Conservation (phyloP, 2,329 filamentous ascomycete species). For the Microdochium bolleyi region DNA sequence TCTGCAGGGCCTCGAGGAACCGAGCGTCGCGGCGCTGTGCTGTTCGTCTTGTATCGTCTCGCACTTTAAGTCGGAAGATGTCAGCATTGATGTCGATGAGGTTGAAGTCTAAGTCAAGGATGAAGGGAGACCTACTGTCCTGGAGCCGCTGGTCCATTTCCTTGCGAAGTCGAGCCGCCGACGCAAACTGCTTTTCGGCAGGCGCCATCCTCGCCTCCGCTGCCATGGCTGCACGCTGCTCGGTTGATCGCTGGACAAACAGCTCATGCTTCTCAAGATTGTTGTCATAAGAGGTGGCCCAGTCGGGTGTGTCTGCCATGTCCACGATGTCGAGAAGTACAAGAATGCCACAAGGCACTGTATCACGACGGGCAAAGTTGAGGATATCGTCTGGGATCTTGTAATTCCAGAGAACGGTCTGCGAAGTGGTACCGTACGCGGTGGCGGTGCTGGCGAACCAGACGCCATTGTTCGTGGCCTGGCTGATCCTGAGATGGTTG, state of each 20-base stretch:
- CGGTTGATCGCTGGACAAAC: constrained; percentile 24
- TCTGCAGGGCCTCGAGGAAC: constrained; percentile 41
- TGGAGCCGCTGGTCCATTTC: constrained; percentile 36
- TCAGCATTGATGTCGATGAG: neutral
- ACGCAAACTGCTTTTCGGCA: constrained; percentile 30
- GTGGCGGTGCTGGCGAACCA: constrained; percentile 53
- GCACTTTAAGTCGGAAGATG: constrained; percentile 20
- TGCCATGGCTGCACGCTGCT: constrained; percentile 30
- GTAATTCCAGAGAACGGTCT: constrained; percentile 54
- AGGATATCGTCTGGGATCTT: constrained; percentile 45
- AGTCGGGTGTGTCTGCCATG: constrained; percentile 44
- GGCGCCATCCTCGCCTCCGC: constrained; percentile 36
- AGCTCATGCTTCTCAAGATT: constrained; percentile 24
- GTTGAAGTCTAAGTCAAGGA: neutral
- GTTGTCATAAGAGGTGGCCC: constrained; percentile 36
- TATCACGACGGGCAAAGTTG: constrained; percentile 39
- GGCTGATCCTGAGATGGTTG: constrained; percentile 34
- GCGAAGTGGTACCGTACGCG: constrained; percentile 43
- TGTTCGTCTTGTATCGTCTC: constrained; percentile 28
- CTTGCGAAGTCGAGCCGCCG: constrained; percentile 28
- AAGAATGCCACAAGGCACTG: constrained; percentile 51
- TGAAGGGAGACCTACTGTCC: constrained; percentile 28
- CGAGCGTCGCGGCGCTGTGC: constrained; percentile 35
- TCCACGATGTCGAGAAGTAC: constrained; percentile 44
- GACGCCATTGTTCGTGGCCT: constrained; percentile 27